Conservation (phyloP, 2,329 filamentous ascomycete species). For the Fusarium circinatum region DNA sequence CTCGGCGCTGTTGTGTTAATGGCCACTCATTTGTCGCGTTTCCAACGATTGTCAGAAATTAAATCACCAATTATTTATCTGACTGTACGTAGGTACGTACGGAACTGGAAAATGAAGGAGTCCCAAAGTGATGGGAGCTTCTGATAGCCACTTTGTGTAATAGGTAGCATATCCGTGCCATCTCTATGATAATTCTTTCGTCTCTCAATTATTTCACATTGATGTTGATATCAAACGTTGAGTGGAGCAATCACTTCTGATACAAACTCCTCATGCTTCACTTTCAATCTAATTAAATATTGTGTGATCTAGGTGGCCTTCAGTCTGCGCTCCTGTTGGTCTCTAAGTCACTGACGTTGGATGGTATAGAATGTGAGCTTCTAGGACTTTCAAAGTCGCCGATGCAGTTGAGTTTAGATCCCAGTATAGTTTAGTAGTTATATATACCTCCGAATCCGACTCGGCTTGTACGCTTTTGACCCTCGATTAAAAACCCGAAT, state of each 20-base stretch:
- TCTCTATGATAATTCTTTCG: too few species aligned
- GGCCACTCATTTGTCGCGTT: not conserved
- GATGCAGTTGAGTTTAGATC: not conserved
- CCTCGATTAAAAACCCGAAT: rapidly evolving
- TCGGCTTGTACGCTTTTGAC: not conserved
- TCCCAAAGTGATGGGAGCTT: too few species aligned
- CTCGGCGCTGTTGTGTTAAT: not conserved
- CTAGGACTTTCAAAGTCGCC: not conserved
- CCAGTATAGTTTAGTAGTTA: not conserved
- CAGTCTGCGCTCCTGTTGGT: not conserved
- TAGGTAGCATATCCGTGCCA: not conserved
- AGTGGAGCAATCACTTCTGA: too few species aligned
- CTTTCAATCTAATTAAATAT: not conserved
- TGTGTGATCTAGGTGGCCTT: not conserved
- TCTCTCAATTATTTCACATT: not conserved
- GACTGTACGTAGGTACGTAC: too few species aligned
- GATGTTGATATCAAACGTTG: not conserved
- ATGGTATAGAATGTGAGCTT: not conserved
- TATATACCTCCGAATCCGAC: not conserved
- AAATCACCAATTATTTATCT: not conserved
- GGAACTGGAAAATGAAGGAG: not conserved
- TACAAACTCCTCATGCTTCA: not conserved
- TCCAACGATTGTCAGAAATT: not conserved
- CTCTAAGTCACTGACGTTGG: not conserved
- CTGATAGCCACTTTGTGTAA: too few species aligned